Conservation (phyloP, 805 yeast species). For the Candida maris region DNA sequence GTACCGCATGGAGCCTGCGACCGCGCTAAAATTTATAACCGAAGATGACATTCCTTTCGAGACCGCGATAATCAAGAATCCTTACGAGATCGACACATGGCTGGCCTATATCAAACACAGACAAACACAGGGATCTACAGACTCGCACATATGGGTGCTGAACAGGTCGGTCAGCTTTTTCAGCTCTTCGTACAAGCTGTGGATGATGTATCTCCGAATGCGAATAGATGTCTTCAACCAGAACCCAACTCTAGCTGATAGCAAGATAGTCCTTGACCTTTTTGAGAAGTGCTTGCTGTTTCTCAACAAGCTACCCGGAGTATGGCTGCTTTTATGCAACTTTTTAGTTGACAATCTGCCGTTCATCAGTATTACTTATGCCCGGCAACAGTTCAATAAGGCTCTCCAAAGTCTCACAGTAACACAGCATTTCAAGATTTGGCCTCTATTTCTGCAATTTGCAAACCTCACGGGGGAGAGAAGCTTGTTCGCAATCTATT, state of each 20-base stretch:
- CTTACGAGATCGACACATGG: conserved; percentile 41
- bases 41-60: conserved; percentile 37
- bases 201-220: conserved; percentile 48
- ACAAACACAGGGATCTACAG: conserved; percentile 17
- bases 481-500: conserved; percentile 33
- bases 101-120: conserved; percentile 39
- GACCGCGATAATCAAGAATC: conserved; percentile 32
- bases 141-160: conserved; percentile 42
- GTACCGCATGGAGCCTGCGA: conserved; percentile 5
- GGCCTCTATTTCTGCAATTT: conserved; percentile 52
- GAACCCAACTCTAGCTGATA: conserved; percentile 5
- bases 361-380: conserved; percentile 32
- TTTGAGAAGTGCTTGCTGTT: conserved; percentile 46
- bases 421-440: conserved; percentile 51
- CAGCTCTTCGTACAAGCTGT: conserved; percentile 48
- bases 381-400: conserved; percentile 44
- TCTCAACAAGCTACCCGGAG: conserved; percentile 41
- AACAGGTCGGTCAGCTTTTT: conserved; percentile 48
- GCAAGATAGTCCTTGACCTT: conserved; percentile 19
- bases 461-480: conserved; percentile 42
- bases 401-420: conserved; percentile 48
- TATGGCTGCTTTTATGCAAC: conserved; percentile 51
- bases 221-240: conserved; percentile 24
- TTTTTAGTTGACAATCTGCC: conserved; percentile 35
- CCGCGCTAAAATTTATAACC: conserved; percentile 9